Conservation (phyloP, 306 rosid species). For the Lathyrus oleraceus region DNA sequence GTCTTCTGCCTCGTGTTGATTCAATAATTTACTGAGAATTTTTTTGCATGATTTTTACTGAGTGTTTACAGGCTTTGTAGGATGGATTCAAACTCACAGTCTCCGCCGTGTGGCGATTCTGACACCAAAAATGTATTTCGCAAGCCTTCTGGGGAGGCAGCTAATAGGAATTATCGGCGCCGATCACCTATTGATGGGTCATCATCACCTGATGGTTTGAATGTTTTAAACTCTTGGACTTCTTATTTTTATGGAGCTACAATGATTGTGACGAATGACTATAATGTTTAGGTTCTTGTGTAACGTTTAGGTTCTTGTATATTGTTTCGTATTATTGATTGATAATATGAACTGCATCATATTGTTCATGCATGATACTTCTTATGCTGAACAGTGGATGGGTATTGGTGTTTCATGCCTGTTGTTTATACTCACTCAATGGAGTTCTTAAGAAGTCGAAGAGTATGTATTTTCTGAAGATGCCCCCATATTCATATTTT, state of each 20-base stretch:
- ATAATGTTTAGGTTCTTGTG: background rate
- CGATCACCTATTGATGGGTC: conserved; percentile 67
- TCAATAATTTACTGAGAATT: background rate
- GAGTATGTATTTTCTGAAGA: too few relatives aligned
- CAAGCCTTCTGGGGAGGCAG: conserved; percentile 67
- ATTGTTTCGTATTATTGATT: conserved; percentile 6
- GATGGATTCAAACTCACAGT: conserved; percentile 57
- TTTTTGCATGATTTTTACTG: too few relatives aligned
- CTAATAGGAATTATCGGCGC: conserved; percentile 77
- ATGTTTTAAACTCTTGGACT: conserved; percentile 33
- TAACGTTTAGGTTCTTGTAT: background rate
- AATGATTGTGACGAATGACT: conserved; percentile 12
- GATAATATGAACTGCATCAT: background rate
- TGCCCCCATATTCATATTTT: too few relatives aligned
- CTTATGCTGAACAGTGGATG: too few relatives aligned
- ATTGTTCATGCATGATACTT: too few relatives aligned
- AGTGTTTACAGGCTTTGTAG: conserved; percentile 36
- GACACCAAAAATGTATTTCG: conserved; percentile 65
- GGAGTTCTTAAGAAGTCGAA: too few relatives aligned
- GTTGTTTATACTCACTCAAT: too few relatives aligned
- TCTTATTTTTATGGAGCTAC: conserved; percentile 18
- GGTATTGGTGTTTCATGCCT: too few relatives aligned
- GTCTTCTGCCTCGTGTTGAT: background rate
- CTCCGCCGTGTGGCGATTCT: conserved; percentile 34
- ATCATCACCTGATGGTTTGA: conserved; percentile 71